Conservation (phyloP, 345 rosid species). For the Lepidium africanum region DNA sequence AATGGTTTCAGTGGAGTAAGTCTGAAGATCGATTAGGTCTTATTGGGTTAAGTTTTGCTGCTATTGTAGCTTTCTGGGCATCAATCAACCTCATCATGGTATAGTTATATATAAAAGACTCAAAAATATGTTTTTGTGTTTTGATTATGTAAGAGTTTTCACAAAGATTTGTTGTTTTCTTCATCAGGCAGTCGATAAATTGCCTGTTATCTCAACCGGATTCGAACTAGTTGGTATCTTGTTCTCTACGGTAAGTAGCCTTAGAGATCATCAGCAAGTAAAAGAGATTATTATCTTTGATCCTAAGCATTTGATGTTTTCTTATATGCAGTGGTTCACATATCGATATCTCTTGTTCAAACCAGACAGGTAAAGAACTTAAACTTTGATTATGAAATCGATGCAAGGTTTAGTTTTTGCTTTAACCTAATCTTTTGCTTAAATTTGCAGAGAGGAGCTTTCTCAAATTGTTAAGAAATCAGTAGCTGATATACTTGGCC, state of each 20-base stretch:
- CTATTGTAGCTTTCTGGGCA: constrained; percentile 63
- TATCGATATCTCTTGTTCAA: constrained; percentile 91
- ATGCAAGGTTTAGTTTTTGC: not conserved
- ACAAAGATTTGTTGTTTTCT: not conserved
- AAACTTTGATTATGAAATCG: not conserved
- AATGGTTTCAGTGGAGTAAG: constrained; percentile 52
- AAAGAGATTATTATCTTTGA: not conserved
- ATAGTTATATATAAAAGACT: not conserved
- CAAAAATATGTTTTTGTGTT: not conserved
- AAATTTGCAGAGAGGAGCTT: constrained; percentile 60
- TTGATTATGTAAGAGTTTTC: not conserved
- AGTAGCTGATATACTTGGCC: constrained; percentile 54
- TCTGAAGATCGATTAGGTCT: constrained; percentile 78
- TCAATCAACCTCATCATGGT: constrained; percentile 65
- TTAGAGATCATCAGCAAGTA: not conserved
- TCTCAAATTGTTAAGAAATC: constrained; percentile 53
- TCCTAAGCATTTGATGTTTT: not conserved
- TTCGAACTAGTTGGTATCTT: constrained; percentile 76
- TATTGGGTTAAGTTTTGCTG: constrained; percentile 74
- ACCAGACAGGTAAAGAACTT: constrained; percentile 51
- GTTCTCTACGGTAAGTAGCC: constrained; percentile 53
- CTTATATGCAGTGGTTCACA: constrained; percentile 64
- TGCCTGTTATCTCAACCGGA: constrained; percentile 58
- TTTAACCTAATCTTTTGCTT: not conserved
- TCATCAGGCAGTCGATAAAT: constrained; percentile 64